Evolutionary conservation across 108 stramenopile species (phyloP).

Genomic region (Seminavis robusta): DNA sequence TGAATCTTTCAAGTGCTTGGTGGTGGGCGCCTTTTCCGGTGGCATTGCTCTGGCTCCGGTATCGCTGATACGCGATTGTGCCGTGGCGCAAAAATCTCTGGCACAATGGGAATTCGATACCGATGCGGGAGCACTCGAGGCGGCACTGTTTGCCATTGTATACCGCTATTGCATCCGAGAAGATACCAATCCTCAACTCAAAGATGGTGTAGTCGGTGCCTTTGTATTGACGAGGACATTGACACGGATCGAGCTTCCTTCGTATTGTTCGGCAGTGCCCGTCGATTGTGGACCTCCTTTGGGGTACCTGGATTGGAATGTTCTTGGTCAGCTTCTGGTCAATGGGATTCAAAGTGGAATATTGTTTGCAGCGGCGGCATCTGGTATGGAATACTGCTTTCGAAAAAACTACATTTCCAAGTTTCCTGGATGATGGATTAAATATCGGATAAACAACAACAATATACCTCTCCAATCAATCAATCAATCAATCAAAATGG

Average conservation of each 20-base stretch:
- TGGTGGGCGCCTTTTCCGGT: slow-evolving; percentile 58
- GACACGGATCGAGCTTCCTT: slow-evolving; percentile 42
- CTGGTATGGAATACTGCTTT: slow-evolving; percentile 61
- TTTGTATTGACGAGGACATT: slow-evolving; percentile 72
- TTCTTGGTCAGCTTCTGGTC: slow-evolving; percentile 49
- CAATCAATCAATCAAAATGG: too few relatives aligned
- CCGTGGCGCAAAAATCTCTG: slow-evolving; percentile 8
- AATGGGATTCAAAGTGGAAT: slow-evolving; percentile 62
- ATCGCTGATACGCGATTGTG: slow-evolving; percentile 43
- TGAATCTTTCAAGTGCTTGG: slow-evolving; percentile 64
- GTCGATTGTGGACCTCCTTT: slow-evolving; percentile 71
- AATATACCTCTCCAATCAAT: too few relatives aligned
- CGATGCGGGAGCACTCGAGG: slow-evolving; percentile 60
- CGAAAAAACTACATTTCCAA: slow-evolving; percentile 38
- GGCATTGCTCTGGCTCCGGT: slow-evolving; percentile 55
- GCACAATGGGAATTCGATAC: slow-evolving; percentile 81
- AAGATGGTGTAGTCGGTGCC: slow-evolving; percentile 71
- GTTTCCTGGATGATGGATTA: slow-evolving; percentile 21
- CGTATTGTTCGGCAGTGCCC: slow-evolving; percentile 56
- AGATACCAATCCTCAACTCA: slow-evolving; percentile 64
- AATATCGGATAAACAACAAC: not conserved
- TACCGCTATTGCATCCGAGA: slow-evolving; percentile 71
- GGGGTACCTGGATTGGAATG: slow-evolving; percentile 72
- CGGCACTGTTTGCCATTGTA: slow-evolving; percentile 77
- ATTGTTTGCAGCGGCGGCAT: slow-evolving; percentile 66